Evolutionary conservation across 176 grass and related monocot genomes (phyloP), one percentile per base, ranked within the genome.

Genomic region (Canna indica): DNA sequence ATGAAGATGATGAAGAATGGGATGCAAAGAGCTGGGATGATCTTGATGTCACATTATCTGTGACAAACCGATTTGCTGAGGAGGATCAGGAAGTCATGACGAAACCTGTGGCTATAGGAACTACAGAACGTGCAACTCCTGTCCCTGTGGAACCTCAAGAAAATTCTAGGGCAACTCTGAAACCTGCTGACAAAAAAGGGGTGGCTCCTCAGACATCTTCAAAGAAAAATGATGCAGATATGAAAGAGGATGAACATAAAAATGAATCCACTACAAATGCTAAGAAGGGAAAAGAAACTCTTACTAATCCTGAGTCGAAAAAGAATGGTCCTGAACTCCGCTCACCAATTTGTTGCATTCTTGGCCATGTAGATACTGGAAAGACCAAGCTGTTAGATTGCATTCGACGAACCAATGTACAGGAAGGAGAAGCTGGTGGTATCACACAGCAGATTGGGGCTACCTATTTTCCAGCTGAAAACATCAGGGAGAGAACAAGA

Each of bases 1-100:
- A 91, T 50, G 88, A 96, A 48, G 85, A 86, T 22, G 87, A 91
- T 52, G 88, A 91, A 39, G 93, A 92, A 50, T 97, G 93, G 93
- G 93, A 97, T 81, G 93, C 88, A 31, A 97, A 97, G 79, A 97
- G 93, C 59, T 97, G 88, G 88, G 93, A 97, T 70, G 86, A 92
- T 77, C 81, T 92, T 35, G 93, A 97, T 85, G 88, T 97, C 48
- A 90, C 74, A 75, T 87, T 97, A 71, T 82, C 84, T 7, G 62
- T 67, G 20, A 75, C 68, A 67, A 92, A 60, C 64, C 72, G 76
- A 48, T 91, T 91, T 50, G 88, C 76, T 70, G 84, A 90, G 71
- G 88, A 97, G 80, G 93, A 96, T 36, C 67, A 74, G 28, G 83
- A 80, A 46, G 73, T 38, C n/a, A 52, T 16, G 65, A 77, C 59